Percentiles rank a stretch among this genome's conserved stretches.
Evolutionary conservation across 169 alveolate species (phyloP).

Genomic region (Amoebophrya sp.): DNA sequence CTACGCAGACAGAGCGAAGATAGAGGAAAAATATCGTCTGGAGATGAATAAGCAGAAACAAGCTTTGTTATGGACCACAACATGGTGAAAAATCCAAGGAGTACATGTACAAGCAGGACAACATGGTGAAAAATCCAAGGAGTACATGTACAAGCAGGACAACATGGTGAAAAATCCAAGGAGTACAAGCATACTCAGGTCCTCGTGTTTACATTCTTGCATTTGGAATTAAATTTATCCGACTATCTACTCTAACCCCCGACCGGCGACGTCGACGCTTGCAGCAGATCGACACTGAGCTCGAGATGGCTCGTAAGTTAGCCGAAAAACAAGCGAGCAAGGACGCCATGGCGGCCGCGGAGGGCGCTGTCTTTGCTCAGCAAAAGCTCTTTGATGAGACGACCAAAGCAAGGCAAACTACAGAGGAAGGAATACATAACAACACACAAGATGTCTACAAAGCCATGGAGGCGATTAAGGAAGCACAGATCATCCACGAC

Average conservation of each 20-base stretch:
- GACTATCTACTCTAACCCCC: no score
- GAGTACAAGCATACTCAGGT: no score
- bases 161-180: no score
- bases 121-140: no score
- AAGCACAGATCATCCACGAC: not conserved
- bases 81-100: no score
- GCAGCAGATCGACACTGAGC: not conserved
- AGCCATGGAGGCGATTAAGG: not conserved
- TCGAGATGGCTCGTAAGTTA: not conserved
- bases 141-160: no score
- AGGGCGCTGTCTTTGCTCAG: not conserved
- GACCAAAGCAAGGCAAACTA: not conserved
- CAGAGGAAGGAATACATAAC: not conserved
- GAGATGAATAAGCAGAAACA: not conserved
- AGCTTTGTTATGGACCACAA: no score
- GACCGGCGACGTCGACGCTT: not conserved
- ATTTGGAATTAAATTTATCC: no score
- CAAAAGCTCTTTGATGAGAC: not conserved
- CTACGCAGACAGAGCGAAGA: not conserved
- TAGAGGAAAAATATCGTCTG: not conserved
- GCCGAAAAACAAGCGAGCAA: not conserved
- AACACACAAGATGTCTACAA: not conserved
- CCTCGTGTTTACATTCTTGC: no score
- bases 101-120: no score
- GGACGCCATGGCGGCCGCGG: not conserved